Conservation (phyloP, 768 basidiomycete genomes). For the Kwoniella bestiolae region DNA sequence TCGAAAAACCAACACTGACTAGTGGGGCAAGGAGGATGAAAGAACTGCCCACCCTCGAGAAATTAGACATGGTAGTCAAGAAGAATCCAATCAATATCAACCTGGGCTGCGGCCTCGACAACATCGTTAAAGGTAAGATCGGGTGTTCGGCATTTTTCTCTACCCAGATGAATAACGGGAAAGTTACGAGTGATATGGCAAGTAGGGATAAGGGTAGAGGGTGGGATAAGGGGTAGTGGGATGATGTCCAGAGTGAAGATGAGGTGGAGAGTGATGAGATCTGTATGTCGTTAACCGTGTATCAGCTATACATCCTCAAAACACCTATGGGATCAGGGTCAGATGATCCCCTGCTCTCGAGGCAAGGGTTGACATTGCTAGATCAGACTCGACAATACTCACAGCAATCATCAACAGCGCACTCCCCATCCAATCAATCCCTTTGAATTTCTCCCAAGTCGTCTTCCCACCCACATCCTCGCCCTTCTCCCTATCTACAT, state of each 20-base stretch:
- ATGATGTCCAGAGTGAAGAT: slow-evolving; percentile 43
- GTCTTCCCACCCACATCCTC: slow-evolving; percentile 24
- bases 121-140: slow-evolving; percentile 42
- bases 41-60: slow-evolving; percentile 30
- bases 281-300: no score
- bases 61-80: slow-evolving; percentile 37
- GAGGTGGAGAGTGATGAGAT: slow-evolving; percentile 36
- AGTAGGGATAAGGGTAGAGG: slow-evolving; percentile 33
- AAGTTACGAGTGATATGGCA: slow-evolving; percentile 12
- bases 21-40: background rate
- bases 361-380: no score
- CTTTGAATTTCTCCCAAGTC: slow-evolving; percentile 37
- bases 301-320: background rate
- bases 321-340: no score
- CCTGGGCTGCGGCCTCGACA: slow-evolving; percentile 36
- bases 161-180: slow-evolving; percentile 37
- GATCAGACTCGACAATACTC: slow-evolving; percentile 20
- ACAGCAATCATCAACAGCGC: slow-evolving; percentile 41
- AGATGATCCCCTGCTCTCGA: no score
- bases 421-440: slow-evolving; percentile 49
- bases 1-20: no score
- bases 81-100: slow-evolving; percentile 37
- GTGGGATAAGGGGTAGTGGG: slow-evolving; percentile 35
- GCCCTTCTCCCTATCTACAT: slow-evolving; percentile 30
- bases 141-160: slow-evolving; percentile 43